These are phyloP conservation scores for Leishmania amazonensis DNA, from an alignment of 208 protist species.

Conservation along the genomic window DNA sequence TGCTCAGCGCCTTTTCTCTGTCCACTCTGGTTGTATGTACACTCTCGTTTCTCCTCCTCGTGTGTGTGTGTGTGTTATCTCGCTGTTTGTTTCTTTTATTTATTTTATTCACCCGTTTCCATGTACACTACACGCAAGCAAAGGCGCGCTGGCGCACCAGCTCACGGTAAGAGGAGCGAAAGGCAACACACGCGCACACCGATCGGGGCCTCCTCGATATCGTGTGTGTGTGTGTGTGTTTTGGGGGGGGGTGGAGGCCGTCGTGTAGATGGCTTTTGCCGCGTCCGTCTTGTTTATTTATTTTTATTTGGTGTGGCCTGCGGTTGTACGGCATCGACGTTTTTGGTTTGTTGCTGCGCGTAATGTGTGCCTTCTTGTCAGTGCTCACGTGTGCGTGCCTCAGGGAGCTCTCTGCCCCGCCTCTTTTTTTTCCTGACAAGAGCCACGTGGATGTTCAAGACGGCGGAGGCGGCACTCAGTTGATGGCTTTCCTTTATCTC, in stretches of 20 bases:
- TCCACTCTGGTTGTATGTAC: neutral
- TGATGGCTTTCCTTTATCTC: neutral
- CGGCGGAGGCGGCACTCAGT: neutral
- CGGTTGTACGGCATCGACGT: too few relatives aligned
- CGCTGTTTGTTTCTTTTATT: neutral
- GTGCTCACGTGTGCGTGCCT: neutral
- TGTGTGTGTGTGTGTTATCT: neutral
- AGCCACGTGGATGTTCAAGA: neutral
- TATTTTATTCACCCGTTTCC: neutral
- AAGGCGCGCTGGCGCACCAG: neutral
- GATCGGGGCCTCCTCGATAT: neutral
- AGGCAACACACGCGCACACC: neutral
- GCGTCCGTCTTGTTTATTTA: neutral
- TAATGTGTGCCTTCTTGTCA: neutral
- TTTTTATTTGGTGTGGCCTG: too few relatives aligned
- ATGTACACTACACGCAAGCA: neutral
- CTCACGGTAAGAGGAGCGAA: neutral
- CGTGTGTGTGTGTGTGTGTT: slow-evolving; percentile 2
- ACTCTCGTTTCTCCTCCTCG: neutral
- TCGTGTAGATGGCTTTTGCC: neutral
- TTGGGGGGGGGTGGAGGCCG: neutral
- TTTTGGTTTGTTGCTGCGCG: neutral
- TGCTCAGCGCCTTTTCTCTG: neutral
- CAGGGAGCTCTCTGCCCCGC: neutral
- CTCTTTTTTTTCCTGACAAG: neutral